Percentiles rank a stretch among this genome's conserved stretches.
Evolutionary conservation across 345 rosid species (phyloP).

Genomic region (Corymbia maculata): DNA sequence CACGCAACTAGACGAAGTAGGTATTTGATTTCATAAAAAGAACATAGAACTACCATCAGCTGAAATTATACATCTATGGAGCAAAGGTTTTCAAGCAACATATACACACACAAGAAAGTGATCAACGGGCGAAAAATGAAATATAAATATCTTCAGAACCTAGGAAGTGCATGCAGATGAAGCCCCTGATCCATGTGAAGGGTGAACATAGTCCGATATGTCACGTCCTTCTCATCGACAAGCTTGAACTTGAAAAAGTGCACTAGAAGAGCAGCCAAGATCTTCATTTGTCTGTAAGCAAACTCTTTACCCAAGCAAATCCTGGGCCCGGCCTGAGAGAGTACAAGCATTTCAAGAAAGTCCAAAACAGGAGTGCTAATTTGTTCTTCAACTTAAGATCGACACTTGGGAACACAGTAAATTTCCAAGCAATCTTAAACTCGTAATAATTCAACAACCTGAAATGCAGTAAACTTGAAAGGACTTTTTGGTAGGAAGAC

Average conservation of each 20-base stretch:
- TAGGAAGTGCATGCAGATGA: constrained; percentile 11
- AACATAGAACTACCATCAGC: neutral
- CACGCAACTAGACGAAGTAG: neutral
- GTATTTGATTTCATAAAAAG: neutral
- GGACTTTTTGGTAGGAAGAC: constrained; percentile 21
- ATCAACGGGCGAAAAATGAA: neutral
- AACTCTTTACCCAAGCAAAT: constrained; percentile 33
- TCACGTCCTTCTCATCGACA: constrained; percentile 10
- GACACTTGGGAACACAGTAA: neutral
- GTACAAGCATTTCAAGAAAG: neutral
- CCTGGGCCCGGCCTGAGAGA: constrained; percentile 27
- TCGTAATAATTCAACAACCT: neutral
- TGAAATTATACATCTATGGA: neutral
- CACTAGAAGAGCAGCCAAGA: constrained; percentile 18
- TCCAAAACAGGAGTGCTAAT: neutral
- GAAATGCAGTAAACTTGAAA: constrained; percentile 31
- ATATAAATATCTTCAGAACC: neutral
- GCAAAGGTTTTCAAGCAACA: neutral
- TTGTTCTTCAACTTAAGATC: neutral
- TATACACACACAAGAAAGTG: neutral
- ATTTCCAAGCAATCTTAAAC: neutral
- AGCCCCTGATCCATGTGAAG: constrained; percentile 36
- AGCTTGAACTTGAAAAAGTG: constrained; percentile 18
- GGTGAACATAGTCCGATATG: constrained; percentile 25
- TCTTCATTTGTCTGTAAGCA: constrained; percentile 34